Evolutionary conservation across 768 basidiomycete species (phyloP), one percentile per base, ranked within the genome.

Genomic region (Mycena albidolilacea): DNA sequence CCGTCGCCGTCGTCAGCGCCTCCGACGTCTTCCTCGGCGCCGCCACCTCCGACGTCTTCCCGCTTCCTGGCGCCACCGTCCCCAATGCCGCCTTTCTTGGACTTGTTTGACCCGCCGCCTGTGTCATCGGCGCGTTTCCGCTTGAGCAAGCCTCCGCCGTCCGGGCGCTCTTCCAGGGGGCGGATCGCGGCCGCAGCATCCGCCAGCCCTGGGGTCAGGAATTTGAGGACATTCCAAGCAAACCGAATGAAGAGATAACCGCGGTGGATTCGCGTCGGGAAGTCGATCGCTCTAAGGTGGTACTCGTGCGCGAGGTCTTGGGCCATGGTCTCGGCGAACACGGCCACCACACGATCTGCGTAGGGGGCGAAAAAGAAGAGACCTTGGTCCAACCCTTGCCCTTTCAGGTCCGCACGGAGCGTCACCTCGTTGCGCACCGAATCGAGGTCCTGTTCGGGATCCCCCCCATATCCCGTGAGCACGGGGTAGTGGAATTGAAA

Each of bases 311-410:
- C 69, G 9, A 70, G 69, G n/a, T 70, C 69, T 14, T 8, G 30
- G 52, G 19, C 61, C 37, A 7, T 57, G 50, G 1, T 9, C 0
- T 35, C 8, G 12, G 7, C 11, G n/a, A 70, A 70, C 6, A 64
- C 35, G 5, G 69, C 63, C 5, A 59, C 44, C 11, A 59, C 21
- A 10, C 21, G 2, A 10, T 30, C 35, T 43, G 54, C 55, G 37
- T 70, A 70, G 30, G 12, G 69, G 69, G 21, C 58, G 37, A 70
- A 64, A 23, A 70, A 14, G 62, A 70, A 70, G 35, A 46, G 37
- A 30, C 55, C 69, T 0, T 37, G n/a, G 44, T 64, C 62, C 19
- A 64, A 7, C 30, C 35, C 54, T 17, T 48, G 55, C 14, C n/a
- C 41, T 23, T 19, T 43, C 8, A 70, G 62, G 55, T 70, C 69